A percentile compares a stretch with the other conserved stretches of the same genome.
These are phyloP conservation scores for Dissophora globulifera DNA, from an alignment of 192 early-diverging fungal species.

Conservation along the genomic window DNA sequence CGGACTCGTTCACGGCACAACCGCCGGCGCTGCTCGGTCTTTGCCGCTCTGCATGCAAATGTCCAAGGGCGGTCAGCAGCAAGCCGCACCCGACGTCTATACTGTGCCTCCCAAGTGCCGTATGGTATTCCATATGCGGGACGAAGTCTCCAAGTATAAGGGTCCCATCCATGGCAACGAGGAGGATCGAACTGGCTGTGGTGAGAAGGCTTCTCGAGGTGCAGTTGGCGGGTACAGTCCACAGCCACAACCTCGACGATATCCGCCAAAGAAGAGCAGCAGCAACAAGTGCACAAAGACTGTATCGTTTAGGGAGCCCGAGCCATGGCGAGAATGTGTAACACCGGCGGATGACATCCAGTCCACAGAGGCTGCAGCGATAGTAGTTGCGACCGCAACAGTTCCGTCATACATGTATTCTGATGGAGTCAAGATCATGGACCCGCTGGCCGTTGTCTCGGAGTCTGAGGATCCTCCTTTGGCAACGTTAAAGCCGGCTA, in stretches of 20 bases:
- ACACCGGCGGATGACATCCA: too few species aligned
- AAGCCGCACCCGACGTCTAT: not conserved
- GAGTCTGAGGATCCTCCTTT: too few species aligned
- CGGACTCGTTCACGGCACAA: constrained; percentile 5
- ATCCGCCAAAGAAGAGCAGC: constrained; percentile 6
- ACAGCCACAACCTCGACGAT: constrained; percentile 11
- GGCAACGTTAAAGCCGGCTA: too few species aligned
- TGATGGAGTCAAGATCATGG: not conserved
- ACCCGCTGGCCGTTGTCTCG: not conserved
- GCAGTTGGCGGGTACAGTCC: not conserved
- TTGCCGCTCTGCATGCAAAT: not conserved
- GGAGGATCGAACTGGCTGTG: too few species aligned
- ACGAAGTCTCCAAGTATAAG: constrained; percentile 31
- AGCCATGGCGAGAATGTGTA: constrained; percentile 3
- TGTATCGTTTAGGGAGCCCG: constrained; percentile 38
- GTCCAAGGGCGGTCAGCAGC: not conserved
- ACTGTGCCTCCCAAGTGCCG: constrained; percentile 32
- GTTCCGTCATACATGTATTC: too few species aligned
- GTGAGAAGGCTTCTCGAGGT: too few species aligned
- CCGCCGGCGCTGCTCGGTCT: too few species aligned
- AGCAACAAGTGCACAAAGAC: constrained; percentile 23
- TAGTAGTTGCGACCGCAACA: not conserved
- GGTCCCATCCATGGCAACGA: not conserved
- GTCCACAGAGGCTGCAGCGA: too few species aligned
- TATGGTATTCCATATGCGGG: constrained; percentile 48